These are phyloP conservation scores for Kwoniella newhampshirensis DNA, from an alignment of 768 basidiomycete genomes.

Conservation along the genomic window DNA sequence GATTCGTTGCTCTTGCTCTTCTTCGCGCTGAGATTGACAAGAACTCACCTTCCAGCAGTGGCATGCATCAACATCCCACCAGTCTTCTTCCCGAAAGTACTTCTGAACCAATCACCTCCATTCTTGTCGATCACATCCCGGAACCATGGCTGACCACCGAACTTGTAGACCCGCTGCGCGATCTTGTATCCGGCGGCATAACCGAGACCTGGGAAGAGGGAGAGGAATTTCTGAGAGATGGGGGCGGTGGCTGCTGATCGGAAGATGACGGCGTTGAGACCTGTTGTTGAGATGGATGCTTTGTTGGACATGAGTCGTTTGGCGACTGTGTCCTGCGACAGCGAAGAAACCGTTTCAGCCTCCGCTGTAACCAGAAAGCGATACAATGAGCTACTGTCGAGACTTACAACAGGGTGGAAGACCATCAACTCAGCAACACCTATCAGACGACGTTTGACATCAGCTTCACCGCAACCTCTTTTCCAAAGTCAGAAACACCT, in stretches of 20 bases:
- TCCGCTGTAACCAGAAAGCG: not conserved
- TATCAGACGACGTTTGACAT: constrained; percentile 52
- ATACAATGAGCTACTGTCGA: constrained; percentile 2
- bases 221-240: constrained; percentile 68
- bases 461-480: too few species aligned
- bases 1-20: not conserved
- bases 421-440: constrained; percentile 92
- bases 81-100: constrained; percentile 85
- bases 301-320: constrained; percentile 99
- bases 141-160: constrained; percentile 97
- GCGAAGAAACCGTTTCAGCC: not conserved
- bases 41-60: constrained; percentile 77
- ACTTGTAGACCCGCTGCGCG: constrained; percentile 91
- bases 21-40: not conserved
- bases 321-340: constrained; percentile 76
- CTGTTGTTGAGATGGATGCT: constrained; percentile 54
- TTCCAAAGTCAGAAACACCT: too few species aligned
- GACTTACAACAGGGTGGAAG: constrained; percentile 70
- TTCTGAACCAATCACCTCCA: constrained; percentile 77
- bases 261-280: constrained; percentile 79
- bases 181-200: constrained; percentile 99
- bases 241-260: constrained; percentile 73
- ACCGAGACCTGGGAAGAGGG: constrained; percentile 92
- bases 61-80: constrained; percentile 97
- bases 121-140: constrained; percentile 82